Evolutionary conservation across 106 monocot species (phyloP), one percentile per base, ranked within the genome.

Genomic region (Allium cepa): DNA sequence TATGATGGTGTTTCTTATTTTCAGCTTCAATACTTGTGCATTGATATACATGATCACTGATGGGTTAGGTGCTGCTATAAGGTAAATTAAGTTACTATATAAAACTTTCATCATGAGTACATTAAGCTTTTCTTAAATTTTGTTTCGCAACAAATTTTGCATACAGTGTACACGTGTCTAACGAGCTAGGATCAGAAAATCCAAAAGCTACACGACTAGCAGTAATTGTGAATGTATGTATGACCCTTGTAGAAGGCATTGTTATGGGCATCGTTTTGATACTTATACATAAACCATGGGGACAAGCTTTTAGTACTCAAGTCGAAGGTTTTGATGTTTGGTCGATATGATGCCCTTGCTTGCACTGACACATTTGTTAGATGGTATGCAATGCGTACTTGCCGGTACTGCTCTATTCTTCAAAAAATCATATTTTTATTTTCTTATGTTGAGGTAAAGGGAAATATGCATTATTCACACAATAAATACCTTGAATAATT

Each of bases 101-200:
- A 28, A 26, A 65, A 45, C 4, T 65, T 45, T 65, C 65, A 65
- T 61, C 68, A 26, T 8, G 62, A 22, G 75, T 46, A 48, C 46
- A 4, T 15, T 49, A 13, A 65, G 5, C 13, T 16, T 50, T 50
- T 11, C 53, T 13, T 36, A 4, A 8, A 27, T 4, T n/a, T 26
- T 8, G 56, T 15, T 57, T 12, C 9, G n/a, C n/a, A n/a, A n/a
- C n/a, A n/a, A n/a, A n/a, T n/a, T 47, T 17, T 60, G 22, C 15
- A 45, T 46, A 46, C 27, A 91, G 91, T 50, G 81, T 76, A 36
- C 75, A 84, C 2, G 87, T 91, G 28, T 91, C 91, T 7, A 91
- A 91, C 66, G 91, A 91, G 77, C 79, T 91, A 0, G 87, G 91
- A n/a, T 81, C 87, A 11, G 91, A 81, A 3, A 46, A 50, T 13